These are phyloP conservation scores for Gossypium arboreum DNA, from an alignment of 345 rosid species.

Conservation along the genomic window DNA sequence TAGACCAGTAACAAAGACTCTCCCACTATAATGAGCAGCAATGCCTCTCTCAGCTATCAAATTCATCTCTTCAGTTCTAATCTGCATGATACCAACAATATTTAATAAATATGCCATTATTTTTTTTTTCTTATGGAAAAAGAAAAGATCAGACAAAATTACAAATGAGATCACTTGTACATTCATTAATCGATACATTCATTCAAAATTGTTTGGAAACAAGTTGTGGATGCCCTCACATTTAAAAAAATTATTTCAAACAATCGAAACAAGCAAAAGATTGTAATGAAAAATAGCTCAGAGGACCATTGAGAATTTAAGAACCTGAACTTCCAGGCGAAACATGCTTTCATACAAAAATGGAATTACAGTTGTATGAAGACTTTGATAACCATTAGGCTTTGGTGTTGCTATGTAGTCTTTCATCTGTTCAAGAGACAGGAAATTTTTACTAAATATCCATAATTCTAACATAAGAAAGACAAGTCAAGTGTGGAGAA, in stretches of 20 bases:
- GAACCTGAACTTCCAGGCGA: constrained; percentile 82
- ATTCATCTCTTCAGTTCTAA: constrained; percentile 98
- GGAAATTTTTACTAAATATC: constrained; percentile 8
- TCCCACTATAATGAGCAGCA: constrained; percentile 97
- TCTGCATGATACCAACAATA: constrained; percentile 40
- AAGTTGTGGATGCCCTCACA: background rate
- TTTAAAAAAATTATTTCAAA: background rate
- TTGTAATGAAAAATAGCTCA: background rate
- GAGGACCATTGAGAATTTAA: background rate
- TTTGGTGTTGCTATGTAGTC: constrained; percentile 98
- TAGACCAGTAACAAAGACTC: constrained; percentile 62
- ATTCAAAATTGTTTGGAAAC: constrained; percentile 1
- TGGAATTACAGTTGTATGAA: constrained; percentile 87
- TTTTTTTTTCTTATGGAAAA: no score
- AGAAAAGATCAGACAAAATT: background rate
- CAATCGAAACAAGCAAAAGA: background rate
- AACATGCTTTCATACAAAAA: constrained; percentile 90
- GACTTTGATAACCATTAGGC: constrained; percentile 99
- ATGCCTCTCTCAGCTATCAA: constrained; percentile 96
- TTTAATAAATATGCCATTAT: background rate
- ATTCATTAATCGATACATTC: background rate
- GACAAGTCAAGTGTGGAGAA: constrained; percentile 15
- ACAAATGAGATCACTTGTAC: background rate
- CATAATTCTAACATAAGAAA: background rate
- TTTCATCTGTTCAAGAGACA: constrained; percentile 60